Conservation (phyloP, 495 filamentous ascomycete genomes). For the Neurospora cerealis region DNA sequence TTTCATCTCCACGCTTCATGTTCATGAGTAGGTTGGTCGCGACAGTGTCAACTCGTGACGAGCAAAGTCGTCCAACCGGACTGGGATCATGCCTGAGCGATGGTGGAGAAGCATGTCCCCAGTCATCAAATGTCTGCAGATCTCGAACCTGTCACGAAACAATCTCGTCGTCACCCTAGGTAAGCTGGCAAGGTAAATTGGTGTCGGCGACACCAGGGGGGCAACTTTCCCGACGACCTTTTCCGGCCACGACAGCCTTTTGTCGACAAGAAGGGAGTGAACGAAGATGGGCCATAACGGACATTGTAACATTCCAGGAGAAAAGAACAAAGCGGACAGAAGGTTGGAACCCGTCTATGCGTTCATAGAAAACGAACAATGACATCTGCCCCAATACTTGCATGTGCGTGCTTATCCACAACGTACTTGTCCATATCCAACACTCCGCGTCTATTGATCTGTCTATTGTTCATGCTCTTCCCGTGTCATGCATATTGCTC, state of each 20-base stretch:
- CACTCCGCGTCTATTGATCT: background rate
- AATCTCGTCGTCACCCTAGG: background rate
- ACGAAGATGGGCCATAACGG: background rate
- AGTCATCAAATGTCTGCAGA: background rate
- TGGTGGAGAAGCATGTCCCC: background rate
- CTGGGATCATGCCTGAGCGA: background rate
- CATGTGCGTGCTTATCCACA: background rate
- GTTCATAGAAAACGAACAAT: background rate
- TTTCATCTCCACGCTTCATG: background rate
- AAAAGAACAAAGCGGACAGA: background rate
- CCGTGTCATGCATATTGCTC: fast-evolving
- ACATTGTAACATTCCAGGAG: background rate
- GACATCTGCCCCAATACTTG: background rate
- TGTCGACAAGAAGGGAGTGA: background rate
- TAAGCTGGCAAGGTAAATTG: background rate
- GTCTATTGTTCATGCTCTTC: background rate
- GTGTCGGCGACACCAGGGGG: background rate
- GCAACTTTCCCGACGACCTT: background rate
- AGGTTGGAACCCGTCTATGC: background rate
- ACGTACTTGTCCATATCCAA: background rate
- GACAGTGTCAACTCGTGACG: background rate
- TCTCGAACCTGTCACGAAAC: background rate
- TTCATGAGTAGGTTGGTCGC: background rate
- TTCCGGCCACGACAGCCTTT: background rate
- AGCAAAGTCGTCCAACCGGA: background rate